A percentile compares a stretch with the other conserved stretches of the same genome.
Evolutionary conservation across 2,329 filamentous ascomycete genomes (phyloP).

Genomic region (Corinectria fuckeliana): DNA sequence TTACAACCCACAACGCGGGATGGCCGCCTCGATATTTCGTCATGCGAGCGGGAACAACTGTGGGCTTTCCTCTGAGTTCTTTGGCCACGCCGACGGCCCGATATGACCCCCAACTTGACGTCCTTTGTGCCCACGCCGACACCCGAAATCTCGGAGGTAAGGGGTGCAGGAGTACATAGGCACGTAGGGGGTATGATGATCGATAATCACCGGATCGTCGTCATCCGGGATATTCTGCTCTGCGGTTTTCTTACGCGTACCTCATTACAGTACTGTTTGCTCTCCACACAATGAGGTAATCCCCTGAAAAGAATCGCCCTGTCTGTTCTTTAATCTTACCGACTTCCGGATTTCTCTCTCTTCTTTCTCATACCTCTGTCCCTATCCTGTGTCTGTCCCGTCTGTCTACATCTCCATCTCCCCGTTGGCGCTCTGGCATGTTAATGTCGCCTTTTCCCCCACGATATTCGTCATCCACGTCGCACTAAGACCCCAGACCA

Average conservation of each 20-base stretch:
- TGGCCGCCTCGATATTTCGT: constrained; percentile 14
- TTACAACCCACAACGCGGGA: constrained; percentile 19
- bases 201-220: background rate
- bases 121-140: constrained; percentile 19
- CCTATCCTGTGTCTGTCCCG: background rate
- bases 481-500: constrained; percentile 23
- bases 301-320: background rate
- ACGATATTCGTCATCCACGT: constrained; percentile 37
- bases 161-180: background rate
- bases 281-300: background rate
- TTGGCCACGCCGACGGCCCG: constrained; percentile 20
- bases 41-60: constrained; percentile 14
- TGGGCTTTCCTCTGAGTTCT: background rate
- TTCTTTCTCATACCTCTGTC: background rate
- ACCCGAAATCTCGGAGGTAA: constrained; percentile 21
- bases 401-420: background rate
- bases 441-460: constrained; percentile 36
- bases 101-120: constrained; percentile 11
- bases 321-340: too few relatives aligned
- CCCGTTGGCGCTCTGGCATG: background rate
- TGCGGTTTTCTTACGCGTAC: background rate
- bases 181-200: background rate
- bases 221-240: background rate
- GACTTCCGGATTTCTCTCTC: background rate
- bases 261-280: too few relatives aligned